Percentiles rank a stretch among this genome's conserved stretches.
Conservation (phyloP, 139 green algal species). For the Chlamydomonas sp. region DNA sequence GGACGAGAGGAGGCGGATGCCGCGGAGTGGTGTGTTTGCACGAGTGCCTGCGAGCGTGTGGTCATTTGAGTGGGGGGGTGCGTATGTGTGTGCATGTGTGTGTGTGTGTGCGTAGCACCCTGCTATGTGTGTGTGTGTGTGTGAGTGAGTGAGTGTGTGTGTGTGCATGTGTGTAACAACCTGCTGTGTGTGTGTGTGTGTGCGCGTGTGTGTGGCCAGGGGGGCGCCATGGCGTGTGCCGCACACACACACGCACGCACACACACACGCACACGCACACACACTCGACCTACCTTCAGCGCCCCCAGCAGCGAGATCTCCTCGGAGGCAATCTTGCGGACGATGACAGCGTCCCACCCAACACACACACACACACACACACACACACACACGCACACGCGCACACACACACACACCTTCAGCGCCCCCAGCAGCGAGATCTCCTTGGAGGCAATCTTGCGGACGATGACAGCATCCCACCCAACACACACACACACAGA, state of each 20-base stretch:
- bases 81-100: background rate
- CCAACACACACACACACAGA: no score
- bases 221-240: background rate
- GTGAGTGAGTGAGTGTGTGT: background rate
- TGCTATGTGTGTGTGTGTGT: no score
- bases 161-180: background rate
- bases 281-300: background rate
- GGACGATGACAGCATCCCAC: no score
- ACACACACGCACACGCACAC: background rate
- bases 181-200: background rate
- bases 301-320: background rate
- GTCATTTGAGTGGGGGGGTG: background rate
- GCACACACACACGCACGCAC: background rate
- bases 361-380: background rate
- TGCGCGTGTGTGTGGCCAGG: background rate
- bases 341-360: background rate
- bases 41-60: background rate
- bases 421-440: no score
- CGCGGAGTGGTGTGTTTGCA: background rate
- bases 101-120: background rate
- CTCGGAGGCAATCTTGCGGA: background rate
- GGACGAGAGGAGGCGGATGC: background rate
- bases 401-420: no score
- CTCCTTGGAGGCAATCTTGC: no score
- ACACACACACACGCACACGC: no score